Evolutionary conservation across 1,284 basidiomycete species (phyloP).

Genomic region (Cutaneotrichosporon sp.): DNA sequence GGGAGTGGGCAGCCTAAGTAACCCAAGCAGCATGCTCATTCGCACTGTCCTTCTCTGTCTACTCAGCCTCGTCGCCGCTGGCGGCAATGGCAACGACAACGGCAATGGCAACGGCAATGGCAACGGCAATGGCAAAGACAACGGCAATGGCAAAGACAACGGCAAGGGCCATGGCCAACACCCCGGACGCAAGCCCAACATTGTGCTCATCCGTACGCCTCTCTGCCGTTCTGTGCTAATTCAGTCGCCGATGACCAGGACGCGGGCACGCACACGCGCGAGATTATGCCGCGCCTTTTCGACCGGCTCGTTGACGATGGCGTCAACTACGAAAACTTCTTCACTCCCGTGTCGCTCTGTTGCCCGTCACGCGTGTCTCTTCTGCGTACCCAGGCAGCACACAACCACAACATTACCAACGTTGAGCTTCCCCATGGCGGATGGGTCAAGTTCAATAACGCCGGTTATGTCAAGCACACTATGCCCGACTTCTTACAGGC

Average conservation of each 20-base stretch:
- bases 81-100: neutral
- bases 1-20: neutral
- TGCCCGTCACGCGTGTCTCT: constrained; percentile 40
- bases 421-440: constrained; percentile 38
- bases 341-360: constrained; percentile 37
- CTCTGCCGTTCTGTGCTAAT: neutral
- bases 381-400: constrained; percentile 37
- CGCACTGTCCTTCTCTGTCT: neutral
- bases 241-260: constrained; percentile 40
- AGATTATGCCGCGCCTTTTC: constrained; percentile 28
- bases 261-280: constrained; percentile 21
- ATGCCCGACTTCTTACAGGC: constrained; percentile 39
- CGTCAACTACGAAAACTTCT: constrained; percentile 35
- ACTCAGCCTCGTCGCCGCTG: neutral
- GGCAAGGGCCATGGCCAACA: neutral
- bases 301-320: constrained; percentile 31
- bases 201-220: constrained; percentile 33
- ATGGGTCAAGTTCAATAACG: constrained; percentile 39
- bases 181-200: constrained; percentile 28
- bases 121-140: neutral
- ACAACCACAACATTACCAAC: constrained; percentile 44
- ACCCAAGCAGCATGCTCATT: neutral
- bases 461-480: constrained; percentile 36
- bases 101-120: neutral
- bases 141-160: neutral